phyloP scores from a whole-genome alignment of 345 rosid genomes.

The Aurinia saxatilis region DNA sequence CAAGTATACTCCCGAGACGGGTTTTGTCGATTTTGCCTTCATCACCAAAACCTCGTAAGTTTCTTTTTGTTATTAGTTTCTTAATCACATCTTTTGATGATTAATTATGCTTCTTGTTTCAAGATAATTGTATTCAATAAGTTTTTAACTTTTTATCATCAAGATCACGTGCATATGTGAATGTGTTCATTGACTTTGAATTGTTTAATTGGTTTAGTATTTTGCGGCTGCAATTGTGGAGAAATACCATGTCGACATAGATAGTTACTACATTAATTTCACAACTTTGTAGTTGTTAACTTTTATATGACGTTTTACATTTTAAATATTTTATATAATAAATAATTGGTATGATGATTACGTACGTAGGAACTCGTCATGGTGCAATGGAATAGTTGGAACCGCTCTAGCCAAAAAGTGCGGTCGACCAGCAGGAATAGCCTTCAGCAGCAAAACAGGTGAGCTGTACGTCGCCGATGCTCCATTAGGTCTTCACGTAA shows the following conservation, averaged over 20 bases:
- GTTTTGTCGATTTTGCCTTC: conserved; percentile 20
- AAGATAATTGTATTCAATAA: no score
- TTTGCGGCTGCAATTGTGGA: neutral
- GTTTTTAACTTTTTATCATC: no score
- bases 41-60: conserved; percentile 23
- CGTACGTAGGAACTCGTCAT: neutral
- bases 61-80: neutral
- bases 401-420: conserved; percentile 23
- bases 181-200: neutral
- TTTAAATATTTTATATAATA: neutral
- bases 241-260: neutral
- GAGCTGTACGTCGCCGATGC: conserved; percentile 44
- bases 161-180: no score
- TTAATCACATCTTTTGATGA: neutral
- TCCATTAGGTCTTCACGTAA: conserved; percentile 34
- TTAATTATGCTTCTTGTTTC: neutral
- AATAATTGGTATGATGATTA: neutral
- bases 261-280: neutral
- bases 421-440: conserved; percentile 42
- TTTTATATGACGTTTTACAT: neutral
- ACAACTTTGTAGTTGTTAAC: no score
- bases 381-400: conserved; percentile 31
- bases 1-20: conserved; percentile 21
- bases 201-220: neutral
- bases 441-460: conserved; percentile 23